Percentiles rank a stretch among this genome's conserved stretches.
Conservation (phyloP, 2,329 filamentous ascomycete genomes). For the Aspergillus tubingensis region DNA sequence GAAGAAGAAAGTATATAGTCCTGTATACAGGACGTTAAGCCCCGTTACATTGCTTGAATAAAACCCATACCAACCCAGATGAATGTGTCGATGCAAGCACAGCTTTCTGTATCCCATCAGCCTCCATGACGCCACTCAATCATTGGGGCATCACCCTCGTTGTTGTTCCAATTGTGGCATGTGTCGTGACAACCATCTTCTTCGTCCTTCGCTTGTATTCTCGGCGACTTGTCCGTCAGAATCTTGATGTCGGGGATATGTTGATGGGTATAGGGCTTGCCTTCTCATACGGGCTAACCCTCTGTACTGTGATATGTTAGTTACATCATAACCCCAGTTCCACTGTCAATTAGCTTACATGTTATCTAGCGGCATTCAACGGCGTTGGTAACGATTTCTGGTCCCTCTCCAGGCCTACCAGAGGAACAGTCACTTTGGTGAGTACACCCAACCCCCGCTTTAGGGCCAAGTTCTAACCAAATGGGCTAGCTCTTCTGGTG, state of each 20-base stretch:
- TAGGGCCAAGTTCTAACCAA: not conserved
- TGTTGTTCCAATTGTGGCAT: slow-evolving; percentile 3
- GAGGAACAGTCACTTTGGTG: slow-evolving; percentile 3
- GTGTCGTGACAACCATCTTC: not conserved
- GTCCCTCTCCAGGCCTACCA: not conserved
- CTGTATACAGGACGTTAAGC: no score
- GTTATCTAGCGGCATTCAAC: slow-evolving; percentile 6
- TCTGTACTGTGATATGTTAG: slow-evolving; percentile 8
- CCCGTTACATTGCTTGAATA: no score
- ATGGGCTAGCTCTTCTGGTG: slow-evolving; percentile 7
- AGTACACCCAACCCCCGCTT: not conserved
- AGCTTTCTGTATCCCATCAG: no score
- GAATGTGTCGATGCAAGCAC: no score
- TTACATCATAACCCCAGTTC: not conserved
- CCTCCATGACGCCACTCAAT: no score
- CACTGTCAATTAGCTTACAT: not conserved
- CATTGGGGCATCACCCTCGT: slow-evolving; percentile 11
- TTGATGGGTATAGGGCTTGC: slow-evolving; percentile 12
- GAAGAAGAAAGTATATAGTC: no score
- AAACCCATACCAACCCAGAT: no score
- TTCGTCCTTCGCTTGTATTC: slow-evolving; percentile 8
- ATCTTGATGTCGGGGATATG: not conserved
- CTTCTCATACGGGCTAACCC: slow-evolving; percentile 2
- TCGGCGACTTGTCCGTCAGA: not conserved
- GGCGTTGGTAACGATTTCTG: slow-evolving; percentile 7